These are phyloP conservation scores for Globisporangium orthogonon DNA, from an alignment of 352 stramenopile species.

Conservation along the genomic window DNA sequence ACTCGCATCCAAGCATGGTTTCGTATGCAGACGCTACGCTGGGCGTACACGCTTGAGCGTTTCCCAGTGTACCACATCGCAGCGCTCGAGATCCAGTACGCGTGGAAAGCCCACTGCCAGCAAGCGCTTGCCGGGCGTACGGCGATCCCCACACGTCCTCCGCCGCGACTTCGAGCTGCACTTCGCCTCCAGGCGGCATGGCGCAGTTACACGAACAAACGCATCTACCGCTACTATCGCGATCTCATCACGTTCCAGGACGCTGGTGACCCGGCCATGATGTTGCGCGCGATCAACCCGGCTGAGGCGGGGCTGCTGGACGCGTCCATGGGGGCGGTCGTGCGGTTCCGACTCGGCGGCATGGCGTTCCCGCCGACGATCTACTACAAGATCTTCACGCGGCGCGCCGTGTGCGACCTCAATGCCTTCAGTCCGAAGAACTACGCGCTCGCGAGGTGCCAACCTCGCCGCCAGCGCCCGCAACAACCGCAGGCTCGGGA, in stretches of 20 bases:
- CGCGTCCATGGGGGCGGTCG: slow-evolving; percentile 66
- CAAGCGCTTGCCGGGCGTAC: slow-evolving; percentile 20
- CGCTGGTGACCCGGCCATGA: slow-evolving; percentile 64
- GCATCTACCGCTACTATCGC: slow-evolving; percentile 76
- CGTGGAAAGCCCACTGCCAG: slow-evolving; percentile 52
- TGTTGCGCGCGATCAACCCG: slow-evolving; percentile 84
- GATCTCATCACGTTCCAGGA: slow-evolving; percentile 79
- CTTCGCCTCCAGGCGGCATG: slow-evolving; percentile 52
- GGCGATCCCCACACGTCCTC: neutral
- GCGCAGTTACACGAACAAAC: slow-evolving; percentile 66
- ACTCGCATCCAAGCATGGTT: slow-evolving; percentile 68
- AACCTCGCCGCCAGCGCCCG: neutral
- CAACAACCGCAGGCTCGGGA: slow-evolving; percentile 12
- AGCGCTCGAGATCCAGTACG: slow-evolving; percentile 76
- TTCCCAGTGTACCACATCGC: slow-evolving; percentile 83
- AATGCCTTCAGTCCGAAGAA: slow-evolving; percentile 88
- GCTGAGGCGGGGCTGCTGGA: slow-evolving; percentile 71
- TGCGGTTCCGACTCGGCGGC: slow-evolving; percentile 87
- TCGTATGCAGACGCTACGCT: slow-evolving; percentile 39
- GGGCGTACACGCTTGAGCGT: slow-evolving; percentile 36
- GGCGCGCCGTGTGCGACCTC: slow-evolving; percentile 80
- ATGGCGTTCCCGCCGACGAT: slow-evolving; percentile 87
- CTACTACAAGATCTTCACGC: slow-evolving; percentile 93
- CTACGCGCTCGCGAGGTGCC: slow-evolving; percentile 51
- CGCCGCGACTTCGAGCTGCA: slow-evolving; percentile 33